A percentile compares a stretch with the other conserved stretches of the same genome.
phyloP scores from a whole-genome alignment of 345 rosid genomes.

The Leavenworthia alabamica region DNA sequence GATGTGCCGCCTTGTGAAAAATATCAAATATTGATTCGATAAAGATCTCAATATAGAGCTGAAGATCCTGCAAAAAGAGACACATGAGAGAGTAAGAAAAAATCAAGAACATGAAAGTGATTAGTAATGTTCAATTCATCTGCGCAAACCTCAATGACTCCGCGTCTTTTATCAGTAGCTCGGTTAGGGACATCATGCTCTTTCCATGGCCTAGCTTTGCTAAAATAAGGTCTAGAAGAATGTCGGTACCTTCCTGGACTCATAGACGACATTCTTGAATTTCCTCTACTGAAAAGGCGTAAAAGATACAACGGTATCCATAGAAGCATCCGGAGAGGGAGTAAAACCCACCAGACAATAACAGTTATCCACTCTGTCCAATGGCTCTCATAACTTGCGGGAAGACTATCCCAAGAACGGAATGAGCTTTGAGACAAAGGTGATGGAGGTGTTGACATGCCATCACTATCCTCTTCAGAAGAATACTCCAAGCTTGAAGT shows the following conservation, averaged over 20 bases:
- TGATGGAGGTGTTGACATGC: conserved; percentile 45
- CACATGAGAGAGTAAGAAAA: background rate
- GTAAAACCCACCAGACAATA: conserved; percentile 53
- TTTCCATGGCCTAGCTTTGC: conserved; percentile 37
- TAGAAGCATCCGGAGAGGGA: conserved; percentile 51
- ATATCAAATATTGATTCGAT: conserved; percentile 68
- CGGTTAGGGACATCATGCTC: conserved; percentile 61
- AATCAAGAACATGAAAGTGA: background rate
- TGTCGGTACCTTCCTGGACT: conserved; percentile 34
- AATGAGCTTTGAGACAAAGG: conserved; percentile 62
- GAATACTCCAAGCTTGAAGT: conserved; percentile 62
- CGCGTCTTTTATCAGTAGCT: conserved; percentile 82
- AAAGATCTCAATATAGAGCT: conserved; percentile 70
- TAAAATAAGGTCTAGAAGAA: conserved; percentile 32
- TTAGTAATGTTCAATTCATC: background rate
- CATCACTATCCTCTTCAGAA: conserved; percentile 74
- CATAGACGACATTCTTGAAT: conserved; percentile 27
- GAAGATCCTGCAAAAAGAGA: conserved; percentile 68
- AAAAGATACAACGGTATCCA: conserved; percentile 41
- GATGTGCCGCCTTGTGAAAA: conserved; percentile 66
- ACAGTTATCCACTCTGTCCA: conserved; percentile 46
- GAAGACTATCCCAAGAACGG: conserved; percentile 47
- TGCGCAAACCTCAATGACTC: conserved; percentile 79
- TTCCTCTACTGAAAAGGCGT: conserved; percentile 30
- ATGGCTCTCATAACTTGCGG: conserved; percentile 34